Evolutionary conservation across 306 rosid species (phyloP), one percentile per base, ranked within the genome.

Genomic region (Gastrolobium villosum): DNA sequence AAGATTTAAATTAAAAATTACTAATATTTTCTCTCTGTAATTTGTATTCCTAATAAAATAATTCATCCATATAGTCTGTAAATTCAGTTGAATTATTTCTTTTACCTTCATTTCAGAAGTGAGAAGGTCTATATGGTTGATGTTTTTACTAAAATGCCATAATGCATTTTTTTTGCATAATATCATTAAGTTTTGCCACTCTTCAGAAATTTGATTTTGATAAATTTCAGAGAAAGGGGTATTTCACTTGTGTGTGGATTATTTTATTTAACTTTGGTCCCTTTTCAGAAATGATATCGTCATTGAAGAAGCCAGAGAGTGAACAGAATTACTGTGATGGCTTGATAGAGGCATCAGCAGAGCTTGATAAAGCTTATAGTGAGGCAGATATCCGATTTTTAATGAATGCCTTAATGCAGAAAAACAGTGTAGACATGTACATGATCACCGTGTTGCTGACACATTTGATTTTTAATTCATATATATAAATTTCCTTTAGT

Each of bases 381-480:
- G 96, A 82, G 75, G 88, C 79, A 37, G 84, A 73, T 46, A 89
- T 91, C 66, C 93, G 93, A 53, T 63, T 41, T 28, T 80, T 86
- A 35, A 70, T 87, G 50, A 68, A 82, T 55, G 83, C 76, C 73
- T 70, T 91, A 73, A 57, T 69, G 34, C 78, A 75, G 84, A 89
- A 81, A 74, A 89, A 76, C 71, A 79, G 79, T 49, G 72, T 80
- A 65, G 84, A 87, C 83, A 78, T 84, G 97, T 89, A 88, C 7
- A 75, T 71, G 57, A 81, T 59, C 64, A 5, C 43, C 55, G 53
- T 10, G 28, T 70, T 67, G 35, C 73, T 60, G 14, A 64, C 34
- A 53, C 30, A 71, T 56, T 67, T 44, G 75, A 48, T 62, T 59
- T 55, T 74, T 49, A 76, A 14, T 69, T 59, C 43, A 63, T 30